Percentiles rank a stretch among this genome's conserved stretches.
phyloP scores from a whole-genome alignment of 371 early-diverging fungal species.

The Enterocytospora artemiae region DNA sequence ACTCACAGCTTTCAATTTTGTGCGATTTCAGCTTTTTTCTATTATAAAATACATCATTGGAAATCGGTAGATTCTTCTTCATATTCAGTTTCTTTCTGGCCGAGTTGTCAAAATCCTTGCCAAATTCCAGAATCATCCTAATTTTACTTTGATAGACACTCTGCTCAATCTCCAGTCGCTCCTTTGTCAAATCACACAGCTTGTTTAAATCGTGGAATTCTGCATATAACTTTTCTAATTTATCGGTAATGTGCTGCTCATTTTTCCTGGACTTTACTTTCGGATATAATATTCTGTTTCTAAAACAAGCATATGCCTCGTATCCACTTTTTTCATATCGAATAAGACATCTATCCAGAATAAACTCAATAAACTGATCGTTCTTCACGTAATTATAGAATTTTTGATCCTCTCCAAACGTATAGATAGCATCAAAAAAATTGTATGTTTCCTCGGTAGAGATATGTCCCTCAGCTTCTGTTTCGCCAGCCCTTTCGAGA shows the following conservation, averaged over 20 bases:
- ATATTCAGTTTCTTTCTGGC: not conserved
- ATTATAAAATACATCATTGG: not conserved
- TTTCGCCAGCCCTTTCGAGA: not conserved
- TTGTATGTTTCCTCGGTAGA: not conserved
- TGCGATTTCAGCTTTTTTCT: not conserved
- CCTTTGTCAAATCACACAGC: constrained; percentile 12
- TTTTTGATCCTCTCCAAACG: not conserved
- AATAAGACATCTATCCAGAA: constrained; percentile 21
- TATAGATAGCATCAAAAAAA: constrained; percentile 4
- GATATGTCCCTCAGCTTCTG: not conserved
- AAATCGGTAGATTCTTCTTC: not conserved
- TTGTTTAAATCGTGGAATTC: constrained; percentile 29
- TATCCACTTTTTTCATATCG: constrained; percentile 22
- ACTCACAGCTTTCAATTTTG: not conserved
- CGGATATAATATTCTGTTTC: constrained; percentile 41
- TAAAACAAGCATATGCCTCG: constrained; percentile 48
- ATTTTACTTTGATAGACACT: not conserved
- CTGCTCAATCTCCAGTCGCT: constrained; percentile 11
- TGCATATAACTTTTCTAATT: constrained; percentile 23
- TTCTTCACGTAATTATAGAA: not conserved
- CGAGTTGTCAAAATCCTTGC: not conserved
- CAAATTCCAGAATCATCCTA: not conserved
- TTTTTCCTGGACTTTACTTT: constrained; percentile 45
- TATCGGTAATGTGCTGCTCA: constrained; percentile 35
- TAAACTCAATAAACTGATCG: constrained; percentile 11